A percentile compares a stretch with the other conserved stretches of the same genome.
phyloP scores from a whole-genome alignment of 2,329 filamentous ascomycete genomes.

The Cryphonectria nitschkei region DNA sequence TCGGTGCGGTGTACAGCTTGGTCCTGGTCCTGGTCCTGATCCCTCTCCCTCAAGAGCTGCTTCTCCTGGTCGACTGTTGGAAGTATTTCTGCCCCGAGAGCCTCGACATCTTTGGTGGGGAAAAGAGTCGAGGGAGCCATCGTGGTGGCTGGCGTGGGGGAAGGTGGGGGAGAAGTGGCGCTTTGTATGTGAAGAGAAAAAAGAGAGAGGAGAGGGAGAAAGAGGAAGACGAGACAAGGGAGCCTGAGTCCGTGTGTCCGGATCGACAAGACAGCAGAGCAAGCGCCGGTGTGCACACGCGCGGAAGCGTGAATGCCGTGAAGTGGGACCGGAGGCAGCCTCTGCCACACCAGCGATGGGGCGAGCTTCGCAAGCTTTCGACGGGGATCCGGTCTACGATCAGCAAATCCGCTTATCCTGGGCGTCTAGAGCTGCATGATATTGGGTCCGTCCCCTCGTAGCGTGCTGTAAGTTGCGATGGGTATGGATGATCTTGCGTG shows the following conservation, averaged over 20 bases:
- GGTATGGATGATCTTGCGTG: not conserved
- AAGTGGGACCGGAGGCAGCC: slow-evolving; percentile 23
- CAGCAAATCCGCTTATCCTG: slow-evolving; percentile 7
- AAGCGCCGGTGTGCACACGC: slow-evolving; percentile 15
- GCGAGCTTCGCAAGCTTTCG: not conserved
- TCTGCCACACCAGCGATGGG: slow-evolving; percentile 5
- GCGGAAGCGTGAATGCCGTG: slow-evolving; percentile 23
- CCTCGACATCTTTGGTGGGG: slow-evolving; percentile 25
- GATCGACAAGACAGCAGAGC: slow-evolving; percentile 15
- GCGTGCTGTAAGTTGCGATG: not conserved
- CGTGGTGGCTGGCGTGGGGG: not conserved
- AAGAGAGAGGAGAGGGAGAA: not conserved
- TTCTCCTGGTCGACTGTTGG: slow-evolving; percentile 30
- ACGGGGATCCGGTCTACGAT: not conserved
- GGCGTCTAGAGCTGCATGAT: slow-evolving; percentile 19
- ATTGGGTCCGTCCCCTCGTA: slow-evolving; percentile 6
- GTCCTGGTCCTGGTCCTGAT: slow-evolving; percentile 19
- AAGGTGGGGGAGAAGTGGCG: not conserved
- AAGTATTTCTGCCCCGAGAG: slow-evolving; percentile 20
- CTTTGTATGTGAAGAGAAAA: not conserved
- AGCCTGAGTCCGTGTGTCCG: not conserved
- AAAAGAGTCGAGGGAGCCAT: slow-evolving; percentile 18
- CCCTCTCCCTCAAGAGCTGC: slow-evolving; percentile 27
- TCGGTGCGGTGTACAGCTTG: slow-evolving; percentile 25
- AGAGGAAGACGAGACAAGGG: slow-evolving; percentile 3